A percentile compares a stretch with the other conserved stretches of the same genome.
Evolutionary conservation across 2,329 filamentous ascomycete genomes (phyloP).

Genomic region (Podosphaera aphanis): DNA sequence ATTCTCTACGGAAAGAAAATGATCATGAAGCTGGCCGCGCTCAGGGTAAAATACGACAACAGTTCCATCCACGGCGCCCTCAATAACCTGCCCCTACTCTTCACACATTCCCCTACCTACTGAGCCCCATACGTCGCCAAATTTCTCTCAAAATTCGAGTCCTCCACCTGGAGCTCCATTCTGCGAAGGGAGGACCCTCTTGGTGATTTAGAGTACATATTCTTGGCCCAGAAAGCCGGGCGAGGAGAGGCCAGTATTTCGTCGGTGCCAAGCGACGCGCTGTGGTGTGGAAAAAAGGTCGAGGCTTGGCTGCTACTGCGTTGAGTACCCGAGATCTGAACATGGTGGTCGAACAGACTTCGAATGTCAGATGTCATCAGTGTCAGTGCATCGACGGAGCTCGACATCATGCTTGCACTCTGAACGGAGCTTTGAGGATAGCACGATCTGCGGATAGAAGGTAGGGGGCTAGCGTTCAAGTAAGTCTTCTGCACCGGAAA

Average conservation of each 20-base stretch:
- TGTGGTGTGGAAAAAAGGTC: constrained; percentile 2
- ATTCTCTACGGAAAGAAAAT: too few species aligned
- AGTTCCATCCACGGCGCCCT: too few species aligned
- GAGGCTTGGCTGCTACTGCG: constrained; percentile 2
- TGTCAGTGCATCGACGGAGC: constrained; percentile 4
- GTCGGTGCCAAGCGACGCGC: not conserved
- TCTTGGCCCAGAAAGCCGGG: not conserved
- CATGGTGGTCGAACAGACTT: constrained; percentile 4
- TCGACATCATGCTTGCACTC: constrained; percentile 4
- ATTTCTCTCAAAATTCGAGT: not conserved
- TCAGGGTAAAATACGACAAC: too few species aligned
- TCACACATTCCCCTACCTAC: too few species aligned
- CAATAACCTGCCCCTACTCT: too few species aligned
- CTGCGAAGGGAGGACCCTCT: not conserved
- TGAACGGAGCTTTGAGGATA: constrained; percentile 3
- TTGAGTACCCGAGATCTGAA: constrained; percentile 1
- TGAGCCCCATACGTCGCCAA: not conserved
- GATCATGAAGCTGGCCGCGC: too few species aligned
- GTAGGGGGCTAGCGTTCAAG: not conserved
- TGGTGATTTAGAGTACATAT: not conserved
- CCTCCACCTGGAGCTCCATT: not conserved
- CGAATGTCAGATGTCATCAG: constrained; percentile 5
- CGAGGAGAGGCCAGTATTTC: not conserved
- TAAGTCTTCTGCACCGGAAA: not conserved
- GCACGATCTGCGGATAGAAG: constrained; percentile 1